Evolutionary conservation across 2,329 filamentous ascomycete species (phyloP), one percentile per base, ranked within the genome.

Genomic region (Aurifilum marmelostoma): DNA sequence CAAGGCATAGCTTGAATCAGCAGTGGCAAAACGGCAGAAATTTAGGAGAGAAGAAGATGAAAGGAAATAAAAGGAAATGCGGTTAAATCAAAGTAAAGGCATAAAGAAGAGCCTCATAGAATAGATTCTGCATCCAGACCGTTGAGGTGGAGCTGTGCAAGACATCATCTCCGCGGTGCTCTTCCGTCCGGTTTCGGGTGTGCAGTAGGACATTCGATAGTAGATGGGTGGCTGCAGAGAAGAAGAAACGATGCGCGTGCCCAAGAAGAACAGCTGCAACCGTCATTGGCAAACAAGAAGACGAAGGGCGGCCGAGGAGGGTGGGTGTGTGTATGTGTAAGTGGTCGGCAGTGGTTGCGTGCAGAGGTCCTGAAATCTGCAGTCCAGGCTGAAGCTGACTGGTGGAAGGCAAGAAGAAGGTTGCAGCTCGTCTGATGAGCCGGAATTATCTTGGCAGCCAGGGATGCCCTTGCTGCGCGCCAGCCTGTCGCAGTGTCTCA

Each of bases 301-400:
- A 29, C 18, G 52, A 29, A 56, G 52, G n/a, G 27, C 9, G 11
- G 50, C n/a, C n/a, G 50, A 27, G 7, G 50, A 54, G 50, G 24
- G n/a, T 54, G 50, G 27, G 24, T 11, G 34, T 34, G 34, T 34
- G 34, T 34, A 8, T 34, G n/a, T 34, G 34, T 34, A 34, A 34
- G 8, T n/a, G n/a, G n/a, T n/a, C 24, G 50, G 50, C 50, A 11
- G 27, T 56, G 14, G 4, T 29, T 29, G 52, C n/a, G 52, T 7
- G 52, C 27, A 56, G 5, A 56, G 52, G 52, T 56, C 52, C 52
- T 56, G 52, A 56, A 56, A 56, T 56, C 27, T 29, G 7, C 6
- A 29, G 27, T 56, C 14, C 52, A 58, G 52, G 16, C 34, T 59
- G 52, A 47, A 18, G 63, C 54, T 66, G 65, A 66, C 39, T 66